Evolutionary conservation across 2,329 filamentous ascomycete species (phyloP).

Genomic region (Alternaria solani): DNA sequence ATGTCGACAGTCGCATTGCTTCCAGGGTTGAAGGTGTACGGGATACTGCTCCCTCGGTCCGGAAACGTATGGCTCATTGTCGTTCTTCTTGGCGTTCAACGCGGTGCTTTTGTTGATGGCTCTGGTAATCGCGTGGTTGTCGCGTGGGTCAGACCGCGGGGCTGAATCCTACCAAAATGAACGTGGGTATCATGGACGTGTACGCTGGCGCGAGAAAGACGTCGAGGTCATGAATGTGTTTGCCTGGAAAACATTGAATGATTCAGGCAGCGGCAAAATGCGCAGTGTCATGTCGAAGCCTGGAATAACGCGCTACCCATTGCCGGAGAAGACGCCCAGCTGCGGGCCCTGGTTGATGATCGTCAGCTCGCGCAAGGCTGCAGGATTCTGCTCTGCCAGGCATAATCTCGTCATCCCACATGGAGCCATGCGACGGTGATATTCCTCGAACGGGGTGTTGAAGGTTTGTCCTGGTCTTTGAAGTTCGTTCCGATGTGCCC

Average conservation of each 20-base stretch:
- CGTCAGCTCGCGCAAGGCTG: conserved; percentile 24
- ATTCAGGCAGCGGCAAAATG: conserved; percentile 35
- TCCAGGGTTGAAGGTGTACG: conserved; percentile 43
- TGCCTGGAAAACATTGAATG: conserved; percentile 41
- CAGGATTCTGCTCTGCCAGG: conserved; percentile 15
- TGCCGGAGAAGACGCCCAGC: conserved; percentile 19
- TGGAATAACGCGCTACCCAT: conserved; percentile 22
- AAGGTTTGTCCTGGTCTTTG: neutral
- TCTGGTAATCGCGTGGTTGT: conserved; percentile 13
- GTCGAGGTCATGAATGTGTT: conserved; percentile 38
- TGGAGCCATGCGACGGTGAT: neutral
- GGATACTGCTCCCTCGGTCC: conserved; percentile 39
- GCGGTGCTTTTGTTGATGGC: conserved; percentile 8
- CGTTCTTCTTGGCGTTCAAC: conserved; percentile 3
- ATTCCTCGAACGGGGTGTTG: neutral
- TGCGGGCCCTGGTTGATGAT: conserved; percentile 25
- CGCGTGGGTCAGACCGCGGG: conserved; percentile 27
- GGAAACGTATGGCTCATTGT: conserved; percentile 35
- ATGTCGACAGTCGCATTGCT: conserved; percentile 33
- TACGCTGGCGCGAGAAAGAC: conserved; percentile 15
- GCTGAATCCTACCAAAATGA: conserved; percentile 15
- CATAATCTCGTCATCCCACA: conserved; percentile 12
- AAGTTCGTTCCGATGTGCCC: conserved; percentile 22
- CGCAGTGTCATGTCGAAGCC: conserved; percentile 33
- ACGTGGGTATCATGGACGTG: conserved; percentile 12